Conservation (phyloP, 2,329 filamentous ascomycete species). For the Claviceps monticola region DNA sequence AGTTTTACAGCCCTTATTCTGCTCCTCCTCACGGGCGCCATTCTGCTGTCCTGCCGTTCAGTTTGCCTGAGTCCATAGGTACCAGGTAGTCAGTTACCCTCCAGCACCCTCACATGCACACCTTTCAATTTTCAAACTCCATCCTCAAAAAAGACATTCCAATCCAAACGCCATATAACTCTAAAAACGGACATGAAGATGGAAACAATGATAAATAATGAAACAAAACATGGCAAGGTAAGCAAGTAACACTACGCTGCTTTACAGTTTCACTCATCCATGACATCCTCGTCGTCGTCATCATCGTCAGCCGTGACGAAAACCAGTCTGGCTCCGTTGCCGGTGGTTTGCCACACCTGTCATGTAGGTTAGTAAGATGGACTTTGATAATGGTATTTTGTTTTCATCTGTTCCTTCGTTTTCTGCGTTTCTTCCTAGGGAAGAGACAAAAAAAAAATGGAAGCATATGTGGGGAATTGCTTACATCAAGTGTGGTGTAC, state of each 20-base stretch:
- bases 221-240: conserved; percentile 1
- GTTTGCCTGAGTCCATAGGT: too few relatives aligned
- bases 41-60: too few relatives aligned
- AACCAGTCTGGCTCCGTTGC: conserved; percentile 54
- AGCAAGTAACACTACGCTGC: conserved; percentile 2
- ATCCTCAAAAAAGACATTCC: too few relatives aligned
- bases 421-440: neutral
- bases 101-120: too few relatives aligned
- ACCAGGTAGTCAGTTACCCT: too few relatives aligned
- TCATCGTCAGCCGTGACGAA: conserved; percentile 51
- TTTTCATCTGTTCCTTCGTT: neutral
- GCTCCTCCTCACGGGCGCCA: too few relatives aligned
- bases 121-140: too few relatives aligned
- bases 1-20: too few relatives aligned
- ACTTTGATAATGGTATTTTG: too few relatives aligned
- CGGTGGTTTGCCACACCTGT: conserved; percentile 67
- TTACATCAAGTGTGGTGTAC: conserved; percentile 79
- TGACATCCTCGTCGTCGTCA: conserved; percentile 34
- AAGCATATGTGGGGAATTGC: conserved; percentile 18
- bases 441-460: neutral
- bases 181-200: neutral
- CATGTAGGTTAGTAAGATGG: conserved; percentile 21
- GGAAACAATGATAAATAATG: neutral
- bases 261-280: conserved; percentile 23
- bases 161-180: neutral